phyloP scores from a whole-genome alignment of 1,284 basidiomycete species.

The Ustilago lituana region DNA sequence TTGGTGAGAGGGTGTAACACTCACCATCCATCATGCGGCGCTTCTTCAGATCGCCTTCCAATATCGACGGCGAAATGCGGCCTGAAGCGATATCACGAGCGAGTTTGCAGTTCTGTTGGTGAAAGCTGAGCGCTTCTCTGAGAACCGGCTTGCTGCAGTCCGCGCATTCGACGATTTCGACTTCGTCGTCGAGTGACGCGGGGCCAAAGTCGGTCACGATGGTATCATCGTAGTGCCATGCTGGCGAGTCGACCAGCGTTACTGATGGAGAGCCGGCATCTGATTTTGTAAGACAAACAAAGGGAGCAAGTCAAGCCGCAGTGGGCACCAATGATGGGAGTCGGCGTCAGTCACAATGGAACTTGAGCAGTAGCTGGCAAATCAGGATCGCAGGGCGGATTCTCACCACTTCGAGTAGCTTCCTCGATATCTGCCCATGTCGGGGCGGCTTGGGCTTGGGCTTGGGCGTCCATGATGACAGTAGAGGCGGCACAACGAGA shows the following conservation, averaged over 20 bases:
- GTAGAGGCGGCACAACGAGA: neutral
- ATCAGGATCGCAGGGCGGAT: neutral
- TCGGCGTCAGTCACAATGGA: conserved; percentile 6
- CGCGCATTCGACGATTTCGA: conserved; percentile 55
- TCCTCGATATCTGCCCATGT: conserved; percentile 50
- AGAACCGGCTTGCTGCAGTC: conserved; percentile 59
- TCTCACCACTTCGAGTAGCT: conserved; percentile 44
- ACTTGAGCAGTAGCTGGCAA: neutral
- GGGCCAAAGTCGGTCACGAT: conserved; percentile 64
- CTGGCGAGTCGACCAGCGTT: conserved; percentile 28
- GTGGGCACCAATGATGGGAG: neutral
- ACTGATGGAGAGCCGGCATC: conserved; percentile 28
- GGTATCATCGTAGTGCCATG: conserved; percentile 60
- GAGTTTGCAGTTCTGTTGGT: conserved; percentile 58
- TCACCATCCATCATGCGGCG: conserved; percentile 48
- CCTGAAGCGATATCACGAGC: conserved; percentile 54
- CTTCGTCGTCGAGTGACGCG: conserved; percentile 57
- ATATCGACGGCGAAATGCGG: conserved; percentile 49
- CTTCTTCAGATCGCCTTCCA: conserved; percentile 50
- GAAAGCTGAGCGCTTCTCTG: conserved; percentile 49
- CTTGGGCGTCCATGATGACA: conserved; percentile 4
- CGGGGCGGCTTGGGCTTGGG: conserved; percentile 16
- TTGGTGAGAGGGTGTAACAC: neutral
- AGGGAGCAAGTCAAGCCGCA: neutral
- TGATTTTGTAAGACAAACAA: conserved; percentile 1